Base-by-base conservation (phyloP, 2,329 filamentous ascomycete genomes). In the Fusarium sp. region DNA sequence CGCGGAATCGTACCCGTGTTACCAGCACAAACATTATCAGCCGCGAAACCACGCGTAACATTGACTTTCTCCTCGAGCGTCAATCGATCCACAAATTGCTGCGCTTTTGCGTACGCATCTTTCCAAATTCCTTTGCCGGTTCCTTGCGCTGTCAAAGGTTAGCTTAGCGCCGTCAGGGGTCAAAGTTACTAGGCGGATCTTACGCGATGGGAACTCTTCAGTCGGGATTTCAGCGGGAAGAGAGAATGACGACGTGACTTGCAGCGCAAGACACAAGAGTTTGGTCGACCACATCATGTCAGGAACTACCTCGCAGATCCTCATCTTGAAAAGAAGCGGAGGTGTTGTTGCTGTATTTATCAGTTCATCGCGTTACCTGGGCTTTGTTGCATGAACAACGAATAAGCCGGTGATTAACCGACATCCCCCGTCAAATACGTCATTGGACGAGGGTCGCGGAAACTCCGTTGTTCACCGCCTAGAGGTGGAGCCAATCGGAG, bases 11-110 rank as follows among this genome's bases (percentile, higher is more conserved):
- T 82, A 8, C 86, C 86, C 0, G 85, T 86, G 61, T 84, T 86
- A 3, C 86, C 86, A 4, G 85, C 83, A 63, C 86, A 87, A n/a
- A 81, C 79, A 66, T 85, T 87, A 84, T 83, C 82, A 6, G 81
- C 90, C 75, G 88, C 86, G 53, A 91, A 88, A 45, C 85, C 85
- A n/a, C 83, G 80, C 3, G 85, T 87, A 11, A 87, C 79, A 67
- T 87, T 87, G 39, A 82, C 89, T 78, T 91, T 92, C 77, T 93
- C 91, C 18, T 91, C 90, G 4, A 93, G 80, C 0, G 90, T 93
- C 87, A 93, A 89, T 58, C 88, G 86, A 35, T 82, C 82, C 15
- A 92, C 90, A 6, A 93, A 81, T 3, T 82, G 79, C 39, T 86
- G 83, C 4, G 91, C 91, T 70, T 87, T 89, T 48, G 81, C 81